Base-by-base conservation (phyloP, 495 filamentous ascomycete species). In the Neurospora sp. region DNA sequence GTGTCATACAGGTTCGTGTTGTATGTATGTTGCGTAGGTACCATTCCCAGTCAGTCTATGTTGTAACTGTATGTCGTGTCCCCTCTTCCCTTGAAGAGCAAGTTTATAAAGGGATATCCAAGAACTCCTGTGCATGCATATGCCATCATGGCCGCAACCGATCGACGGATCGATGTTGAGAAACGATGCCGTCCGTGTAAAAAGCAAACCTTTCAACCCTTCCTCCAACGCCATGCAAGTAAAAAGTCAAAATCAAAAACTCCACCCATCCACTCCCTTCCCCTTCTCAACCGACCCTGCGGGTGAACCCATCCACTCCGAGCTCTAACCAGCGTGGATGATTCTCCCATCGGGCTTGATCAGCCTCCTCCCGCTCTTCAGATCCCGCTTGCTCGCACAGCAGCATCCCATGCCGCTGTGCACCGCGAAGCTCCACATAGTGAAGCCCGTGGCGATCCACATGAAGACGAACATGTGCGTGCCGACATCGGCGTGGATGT, bases 401-500 rank as follows among this genome's bases (percentile, higher is more conserved):
- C 89, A 93, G 77, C 94, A 97, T 76, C 89, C 90, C 81, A 93
- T 84, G 4, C 89, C 87, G 1, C 90, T 79, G 77, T 95, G 92
- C 40, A 95, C 80, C 14, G 93, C 78, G 76, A 91, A 96, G 0
- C 89, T 89, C 68, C 92, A 72, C 1, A 94, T 76, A 8, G 87
- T 86, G 70, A 90, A 91, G 0, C 82, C 91, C 0, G 88, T 84
- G 0, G 90, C 93, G 41, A 92, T 85, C 94, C 94, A 98, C 92
- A 97, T 94, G 75, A 97, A 96, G 0, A 84, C 90, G 77, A 97
- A 87, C 94, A 98, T 96, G 75, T 86, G 84, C 7, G 73, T 83
- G 3, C 94, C 94, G 7, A 97, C 77, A 14, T 85, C 80, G 5
- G 91, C 92, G 9, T 83, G 78, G 75, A 98, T 95, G 77, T 97